Percentiles rank a stretch among this genome's conserved stretches.
Conservation (phyloP, 352 stramenopile species). For the Paralagenidium karlingii region DNA sequence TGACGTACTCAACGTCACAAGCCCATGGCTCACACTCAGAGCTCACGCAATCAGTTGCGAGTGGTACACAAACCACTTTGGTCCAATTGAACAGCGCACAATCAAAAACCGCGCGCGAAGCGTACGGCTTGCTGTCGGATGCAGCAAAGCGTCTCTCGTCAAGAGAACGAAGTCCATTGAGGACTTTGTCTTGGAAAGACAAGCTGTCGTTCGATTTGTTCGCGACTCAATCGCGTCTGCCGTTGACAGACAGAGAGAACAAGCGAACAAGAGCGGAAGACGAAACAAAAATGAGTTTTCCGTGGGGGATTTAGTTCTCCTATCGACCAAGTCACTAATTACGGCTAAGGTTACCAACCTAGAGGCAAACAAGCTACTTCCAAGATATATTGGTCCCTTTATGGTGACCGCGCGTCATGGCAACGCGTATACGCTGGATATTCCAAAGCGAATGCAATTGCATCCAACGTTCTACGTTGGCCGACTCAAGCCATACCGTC, state of each 20-base stretch:
- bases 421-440: slow-evolving; percentile 9
- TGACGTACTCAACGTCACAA: too few species aligned
- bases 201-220: slow-evolving; percentile 6
- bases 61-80: too few species aligned
- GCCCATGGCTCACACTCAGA: too few species aligned
- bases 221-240: slow-evolving; percentile 7
- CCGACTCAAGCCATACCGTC: slow-evolving; percentile 8
- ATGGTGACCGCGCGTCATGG: slow-evolving; percentile 28
- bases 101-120: too few species aligned
- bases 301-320: slow-evolving; percentile 8
- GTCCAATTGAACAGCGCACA: too few species aligned
- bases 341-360: slow-evolving; percentile 5
- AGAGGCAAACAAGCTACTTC: slow-evolving; percentile 7
- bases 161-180: slow-evolving; percentile 5
- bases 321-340: slow-evolving; percentile 9
- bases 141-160: too few species aligned
- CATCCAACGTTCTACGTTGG: slow-evolving; percentile 11
- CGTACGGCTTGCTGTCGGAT: too few species aligned
- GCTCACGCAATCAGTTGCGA: too few species aligned
- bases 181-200: slow-evolving; percentile 3
- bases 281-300: slow-evolving; percentile 4
- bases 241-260: slow-evolving; percentile 9
- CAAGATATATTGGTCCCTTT: slow-evolving; percentile 8
- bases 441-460: slow-evolving; percentile 7
- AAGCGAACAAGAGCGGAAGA: slow-evolving; percentile 4